Evolutionary conservation across 2,329 filamentous ascomycete genomes (phyloP).

Genomic region (Trichoderma sp.): DNA sequence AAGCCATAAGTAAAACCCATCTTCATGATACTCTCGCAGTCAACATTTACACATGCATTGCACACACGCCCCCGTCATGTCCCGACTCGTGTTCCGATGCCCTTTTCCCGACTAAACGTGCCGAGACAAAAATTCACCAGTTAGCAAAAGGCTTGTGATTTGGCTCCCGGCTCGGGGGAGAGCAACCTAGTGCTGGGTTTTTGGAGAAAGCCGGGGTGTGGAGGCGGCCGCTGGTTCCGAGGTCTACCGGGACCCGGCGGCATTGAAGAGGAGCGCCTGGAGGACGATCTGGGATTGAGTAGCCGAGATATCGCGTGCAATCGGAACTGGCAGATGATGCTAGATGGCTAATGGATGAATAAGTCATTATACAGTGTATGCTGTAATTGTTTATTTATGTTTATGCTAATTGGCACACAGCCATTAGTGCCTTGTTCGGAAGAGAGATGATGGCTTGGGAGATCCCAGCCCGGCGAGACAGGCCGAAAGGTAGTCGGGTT

Average conservation of each 20-base stretch:
- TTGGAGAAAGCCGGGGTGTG: background rate
- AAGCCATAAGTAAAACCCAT: background rate
- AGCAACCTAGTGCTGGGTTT: background rate
- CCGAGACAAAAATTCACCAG: background rate
- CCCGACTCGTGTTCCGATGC: slow-evolving; percentile 19
- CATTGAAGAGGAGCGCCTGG: background rate
- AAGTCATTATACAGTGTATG: background rate
- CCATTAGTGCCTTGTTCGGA: background rate
- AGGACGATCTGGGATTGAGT: background rate
- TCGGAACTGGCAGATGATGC: slow-evolving; percentile 9
- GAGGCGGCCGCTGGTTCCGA: slow-evolving; percentile 22
- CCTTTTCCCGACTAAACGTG: background rate
- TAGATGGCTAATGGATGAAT: background rate
- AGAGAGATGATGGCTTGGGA: background rate
- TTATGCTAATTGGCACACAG: background rate
- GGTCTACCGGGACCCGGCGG: slow-evolving; percentile 24
- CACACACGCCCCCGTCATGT: slow-evolving; percentile 18
- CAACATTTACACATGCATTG: background rate
- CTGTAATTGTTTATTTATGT: background rate
- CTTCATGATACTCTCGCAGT: background rate
- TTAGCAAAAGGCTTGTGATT: slow-evolving; percentile 15
- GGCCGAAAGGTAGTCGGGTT: background rate
- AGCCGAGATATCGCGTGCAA: slow-evolving; percentile 19
- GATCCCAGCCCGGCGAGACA: background rate
- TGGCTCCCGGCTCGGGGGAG: background rate